phyloP scores from a whole-genome alignment of 2,329 filamentous ascomycete species.

The Pseudogymnoascus sp. region DNA sequence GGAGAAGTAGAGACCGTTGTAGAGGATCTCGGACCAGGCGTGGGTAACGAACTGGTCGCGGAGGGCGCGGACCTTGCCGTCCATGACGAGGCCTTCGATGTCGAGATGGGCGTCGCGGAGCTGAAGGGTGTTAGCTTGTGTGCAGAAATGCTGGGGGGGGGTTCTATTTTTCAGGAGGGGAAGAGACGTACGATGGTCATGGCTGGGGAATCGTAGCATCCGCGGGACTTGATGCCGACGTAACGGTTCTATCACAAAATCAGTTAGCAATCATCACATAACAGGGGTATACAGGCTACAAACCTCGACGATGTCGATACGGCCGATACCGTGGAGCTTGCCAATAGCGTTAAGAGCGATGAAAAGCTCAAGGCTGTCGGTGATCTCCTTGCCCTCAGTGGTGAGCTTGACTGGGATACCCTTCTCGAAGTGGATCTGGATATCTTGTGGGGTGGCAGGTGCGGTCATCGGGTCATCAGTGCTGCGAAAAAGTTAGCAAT shows the following conservation, averaged over 20 bases:
- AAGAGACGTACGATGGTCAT: conserved; percentile 35
- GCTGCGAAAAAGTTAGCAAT: conserved; percentile 10
- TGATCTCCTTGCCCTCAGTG: conserved; percentile 51
- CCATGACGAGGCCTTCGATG: conserved; percentile 58
- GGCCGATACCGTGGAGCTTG: conserved; percentile 63
- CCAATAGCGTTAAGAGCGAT: conserved; percentile 63
- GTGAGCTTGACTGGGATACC: conserved; percentile 62
- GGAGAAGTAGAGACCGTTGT: conserved; percentile 60
- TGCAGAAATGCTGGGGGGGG: conserved; percentile 14
- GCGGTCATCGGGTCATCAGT: conserved; percentile 61
- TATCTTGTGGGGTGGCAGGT: conserved; percentile 62
- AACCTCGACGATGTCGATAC: conserved; percentile 79
- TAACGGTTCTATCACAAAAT: conserved; percentile 47
- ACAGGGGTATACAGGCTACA: conserved; percentile 41
- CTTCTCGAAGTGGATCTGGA: conserved; percentile 65
- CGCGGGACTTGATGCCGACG: conserved; percentile 71
- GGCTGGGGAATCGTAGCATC: conserved; percentile 67
- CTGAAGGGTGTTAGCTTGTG: conserved; percentile 10
- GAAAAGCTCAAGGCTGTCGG: conserved; percentile 66
- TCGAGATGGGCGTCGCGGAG: conserved; percentile 39
- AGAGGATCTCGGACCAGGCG: conserved; percentile 49
- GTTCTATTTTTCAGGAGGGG: conserved; percentile 19
- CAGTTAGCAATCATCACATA: not conserved
- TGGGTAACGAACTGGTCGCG: conserved; percentile 64
- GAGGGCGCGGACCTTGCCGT: conserved; percentile 59